Conservation (phyloP, 306 rosid genomes). For the Cucumis sativus region Cucumber_9930_V3 NC_026661.2:2200501-2201000, state of each 20-base stretch:
- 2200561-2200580: constrained; percentile 92
- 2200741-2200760: constrained; percentile 98
- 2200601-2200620: not conserved
- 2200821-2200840: not conserved
- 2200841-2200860: not conserved
- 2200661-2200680: not conserved
- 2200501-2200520: constrained; percentile 77
- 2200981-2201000: constrained; percentile 16
- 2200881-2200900: not conserved
- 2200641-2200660: not conserved
- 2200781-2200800: constrained; percentile 95
- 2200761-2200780: constrained; percentile 93
- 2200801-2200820: constrained; percentile 18
- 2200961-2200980: constrained; percentile 58
- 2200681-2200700: not conserved
- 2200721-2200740: constrained; percentile 89
- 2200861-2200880: not conserved
- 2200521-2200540: constrained; percentile 91
- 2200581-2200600: constrained; percentile 79
- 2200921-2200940: constrained; percentile 88
- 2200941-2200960: constrained; percentile 98
- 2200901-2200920: constrained; percentile 60
- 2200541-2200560: constrained; percentile 97
- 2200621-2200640: not conserved
- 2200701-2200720: constrained; percentile 88